These are phyloP conservation scores for Hibiscus mutabilis DNA, from an alignment of 345 rosid genomes.

Conservation along the genomic window DNA sequence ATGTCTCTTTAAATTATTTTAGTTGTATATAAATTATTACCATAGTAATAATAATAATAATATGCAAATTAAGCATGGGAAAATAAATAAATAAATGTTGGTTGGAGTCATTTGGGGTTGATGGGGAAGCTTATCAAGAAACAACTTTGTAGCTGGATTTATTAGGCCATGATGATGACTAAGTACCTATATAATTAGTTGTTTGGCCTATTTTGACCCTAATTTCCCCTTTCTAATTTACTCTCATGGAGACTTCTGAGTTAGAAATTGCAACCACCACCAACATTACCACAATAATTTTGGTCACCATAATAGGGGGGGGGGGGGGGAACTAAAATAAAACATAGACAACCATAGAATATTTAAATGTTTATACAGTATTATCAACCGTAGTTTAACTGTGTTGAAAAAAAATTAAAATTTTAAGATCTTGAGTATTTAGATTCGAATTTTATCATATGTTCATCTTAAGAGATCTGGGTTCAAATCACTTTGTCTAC, in stretches of 20 bases:
- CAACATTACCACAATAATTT: no score
- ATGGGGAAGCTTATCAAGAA: slow-evolving; percentile 4
- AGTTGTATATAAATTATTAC: background rate
- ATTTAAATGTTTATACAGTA: no score
- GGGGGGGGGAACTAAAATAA: no score
- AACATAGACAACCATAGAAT: no score
- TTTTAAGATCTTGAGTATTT: no score
- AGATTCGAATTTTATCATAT: no score
- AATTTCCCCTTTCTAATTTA: background rate
- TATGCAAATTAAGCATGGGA: background rate
- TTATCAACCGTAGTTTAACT: no score
- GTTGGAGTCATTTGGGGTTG: background rate
- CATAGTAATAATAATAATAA: background rate
- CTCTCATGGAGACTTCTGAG: background rate
- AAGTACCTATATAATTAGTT: slow-evolving; percentile 12
- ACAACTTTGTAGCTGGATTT: slow-evolving; percentile 23
- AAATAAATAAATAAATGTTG: background rate
- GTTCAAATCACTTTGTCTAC: no score
- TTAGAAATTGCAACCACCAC: slow-evolving; percentile 27
- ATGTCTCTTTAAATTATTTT: background rate
- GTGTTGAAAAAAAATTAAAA: no score
- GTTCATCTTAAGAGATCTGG: no score
- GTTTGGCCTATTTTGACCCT: slow-evolving; percentile 6
- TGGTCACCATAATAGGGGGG: no score
- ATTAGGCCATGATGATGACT: slow-evolving; percentile 23